Evolutionary conservation across 2,329 filamentous ascomycete species (phyloP).

Genomic region (Niveomyces coronatus): DNA sequence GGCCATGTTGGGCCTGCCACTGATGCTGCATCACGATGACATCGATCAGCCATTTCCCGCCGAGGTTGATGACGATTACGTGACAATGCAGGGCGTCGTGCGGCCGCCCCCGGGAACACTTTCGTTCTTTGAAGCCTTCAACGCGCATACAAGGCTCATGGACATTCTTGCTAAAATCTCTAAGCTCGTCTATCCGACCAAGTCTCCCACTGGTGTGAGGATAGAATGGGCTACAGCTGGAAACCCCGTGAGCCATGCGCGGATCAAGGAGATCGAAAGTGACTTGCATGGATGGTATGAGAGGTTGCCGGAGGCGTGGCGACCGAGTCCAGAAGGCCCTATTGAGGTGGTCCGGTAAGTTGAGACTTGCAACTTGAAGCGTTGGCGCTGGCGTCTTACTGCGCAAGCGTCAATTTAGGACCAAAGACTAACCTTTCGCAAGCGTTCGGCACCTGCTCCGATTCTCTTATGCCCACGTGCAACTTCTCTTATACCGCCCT

Average conservation of each 20-base stretch:
- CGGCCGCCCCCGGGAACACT: constrained; percentile 44
- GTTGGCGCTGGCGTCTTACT: no score
- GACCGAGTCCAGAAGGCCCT: constrained; percentile 66
- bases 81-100: constrained; percentile 47
- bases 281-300: constrained; percentile 56
- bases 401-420: no score
- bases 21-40: constrained; percentile 53
- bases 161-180: constrained; percentile 54
- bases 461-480: constrained; percentile 73
- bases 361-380: no score
- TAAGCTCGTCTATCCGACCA: constrained; percentile 55
- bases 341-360: constrained; percentile 66
- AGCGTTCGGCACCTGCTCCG: constrained; percentile 63
- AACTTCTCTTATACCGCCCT: constrained; percentile 72
- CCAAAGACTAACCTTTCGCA: constrained; percentile 16
- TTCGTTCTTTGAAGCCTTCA: constrained; percentile 54
- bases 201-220: constrained; percentile 37
- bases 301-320: constrained; percentile 62
- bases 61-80: constrained; percentile 58
- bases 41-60: constrained; percentile 56
- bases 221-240: constrained; percentile 35
- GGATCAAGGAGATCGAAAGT: constrained; percentile 54
- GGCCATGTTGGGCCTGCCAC: constrained; percentile 54
- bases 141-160: constrained; percentile 55
- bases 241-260: constrained; percentile 52